phyloP scores from a whole-genome alignment of 2,329 filamentous ascomycete species.

The Pseudogymnoascus sp. region DNA sequence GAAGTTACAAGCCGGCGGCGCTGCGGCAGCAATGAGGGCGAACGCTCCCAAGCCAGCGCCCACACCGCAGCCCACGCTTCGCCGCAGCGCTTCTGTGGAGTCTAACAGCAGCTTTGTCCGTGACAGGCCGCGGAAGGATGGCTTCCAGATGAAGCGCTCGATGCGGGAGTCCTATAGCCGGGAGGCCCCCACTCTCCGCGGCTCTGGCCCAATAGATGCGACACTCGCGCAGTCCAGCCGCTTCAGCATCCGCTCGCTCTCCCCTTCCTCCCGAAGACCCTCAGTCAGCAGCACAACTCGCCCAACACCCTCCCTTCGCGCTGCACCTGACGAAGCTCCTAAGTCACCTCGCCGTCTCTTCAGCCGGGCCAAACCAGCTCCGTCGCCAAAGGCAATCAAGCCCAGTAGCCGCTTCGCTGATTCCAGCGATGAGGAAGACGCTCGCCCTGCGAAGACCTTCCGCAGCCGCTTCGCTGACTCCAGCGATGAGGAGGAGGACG shows the following conservation, averaged over 20 bases:
- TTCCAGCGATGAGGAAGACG: slow-evolving; percentile 26
- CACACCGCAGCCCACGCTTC: slow-evolving; percentile 28
- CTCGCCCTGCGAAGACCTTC: slow-evolving; percentile 27
- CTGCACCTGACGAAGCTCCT: neutral
- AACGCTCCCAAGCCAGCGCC: neutral
- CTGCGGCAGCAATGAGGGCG: slow-evolving; percentile 11
- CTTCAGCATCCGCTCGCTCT: slow-evolving; percentile 63
- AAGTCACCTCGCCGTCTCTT: slow-evolving; percentile 11
- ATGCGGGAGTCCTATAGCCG: slow-evolving; percentile 50
- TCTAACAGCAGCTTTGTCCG: slow-evolving; percentile 81
- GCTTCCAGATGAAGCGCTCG: slow-evolving; percentile 59
- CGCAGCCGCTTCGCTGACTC: slow-evolving; percentile 52
- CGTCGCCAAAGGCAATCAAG: slow-evolving; percentile 3
- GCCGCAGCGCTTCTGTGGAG: slow-evolving; percentile 51
- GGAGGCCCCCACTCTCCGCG: slow-evolving; percentile 11
- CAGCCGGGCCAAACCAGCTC: slow-evolving; percentile 16
- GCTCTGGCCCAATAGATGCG: slow-evolving; percentile 29
- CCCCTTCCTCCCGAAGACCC: slow-evolving; percentile 42
- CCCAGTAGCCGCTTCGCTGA: slow-evolving; percentile 21
- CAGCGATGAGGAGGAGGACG: slow-evolving; percentile 47
- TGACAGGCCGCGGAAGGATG: slow-evolving; percentile 38
- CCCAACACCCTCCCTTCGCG: neutral
- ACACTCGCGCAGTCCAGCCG: slow-evolving; percentile 42
- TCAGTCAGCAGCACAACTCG: slow-evolving; percentile 27
- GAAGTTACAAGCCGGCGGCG: slow-evolving; percentile 15